A percentile compares a stretch with the other conserved stretches of the same genome.
Conservation (phyloP, 495 filamentous ascomycete species). For the Daldinia caldariorum region DNA sequence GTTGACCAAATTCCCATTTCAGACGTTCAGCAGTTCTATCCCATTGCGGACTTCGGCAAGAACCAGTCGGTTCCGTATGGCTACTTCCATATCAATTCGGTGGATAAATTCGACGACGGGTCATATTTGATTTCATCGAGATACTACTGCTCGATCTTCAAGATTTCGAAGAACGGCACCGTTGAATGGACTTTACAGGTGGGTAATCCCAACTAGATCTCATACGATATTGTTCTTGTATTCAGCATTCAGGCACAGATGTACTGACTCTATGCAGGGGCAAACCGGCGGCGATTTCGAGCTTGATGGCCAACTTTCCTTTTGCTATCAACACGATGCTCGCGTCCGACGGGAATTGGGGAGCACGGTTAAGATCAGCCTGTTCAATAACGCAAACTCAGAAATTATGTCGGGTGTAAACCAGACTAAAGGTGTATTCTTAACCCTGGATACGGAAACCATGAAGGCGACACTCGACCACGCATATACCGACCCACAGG, state of each 20-base stretch:
- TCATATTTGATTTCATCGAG: slow-evolving; percentile 36
- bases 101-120: slow-evolving; percentile 33
- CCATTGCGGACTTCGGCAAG: slow-evolving; percentile 21
- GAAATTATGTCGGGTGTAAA: slow-evolving; percentile 19
- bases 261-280: slow-evolving; percentile 19
- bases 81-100: slow-evolving; percentile 39
- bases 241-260: too few relatives aligned
- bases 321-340: slow-evolving; percentile 36
- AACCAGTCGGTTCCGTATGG: slow-evolving; percentile 33
- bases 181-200: slow-evolving; percentile 38
- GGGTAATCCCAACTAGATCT: slow-evolving; percentile 8
- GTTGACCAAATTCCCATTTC: slow-evolving; percentile 31
- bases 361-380: slow-evolving; percentile 24
- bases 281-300: slow-evolving; percentile 33
- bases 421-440: slow-evolving; percentile 26
- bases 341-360: slow-evolving; percentile 17
- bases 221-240: too few relatives aligned
- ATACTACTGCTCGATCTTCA: slow-evolving; percentile 36
- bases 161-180: slow-evolving; percentile 21
- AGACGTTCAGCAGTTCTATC: slow-evolving; percentile 30
- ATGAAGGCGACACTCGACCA: slow-evolving; percentile 29
- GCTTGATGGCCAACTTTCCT: slow-evolving; percentile 25
- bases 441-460: slow-evolving; percentile 18
- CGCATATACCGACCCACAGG: slow-evolving; percentile 17
- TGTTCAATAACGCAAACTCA: slow-evolving; percentile 33